Base-by-base conservation (phyloP, 2,329 filamentous ascomycete species). In the Seiridium cupressi region DNA sequence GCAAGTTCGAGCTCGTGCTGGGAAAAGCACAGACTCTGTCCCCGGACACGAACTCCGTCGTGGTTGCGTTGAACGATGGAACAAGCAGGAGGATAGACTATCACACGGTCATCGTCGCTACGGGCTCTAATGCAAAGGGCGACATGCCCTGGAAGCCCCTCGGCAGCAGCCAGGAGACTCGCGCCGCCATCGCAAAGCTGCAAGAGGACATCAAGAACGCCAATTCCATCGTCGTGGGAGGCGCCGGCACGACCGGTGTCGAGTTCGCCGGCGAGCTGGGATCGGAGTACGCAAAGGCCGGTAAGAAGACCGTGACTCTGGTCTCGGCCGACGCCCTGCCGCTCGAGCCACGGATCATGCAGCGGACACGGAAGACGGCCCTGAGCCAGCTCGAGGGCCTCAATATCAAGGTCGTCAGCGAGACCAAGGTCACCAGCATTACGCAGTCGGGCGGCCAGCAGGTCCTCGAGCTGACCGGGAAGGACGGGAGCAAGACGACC, bases 41-140 rank as follows among this genome's bases (percentile, higher is more conserved):
- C 51, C 70, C 77, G 0, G 70, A 70, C 3, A 62, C 62, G 51
- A 81, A 80, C 62, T 73, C 69, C 0, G 78, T 86, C 32, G 69
- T 68, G 1, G 73, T 85, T 11, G 63, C 71, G 31, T 69, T 73
- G 38, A 72, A 70, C 49, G 74, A 69, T 4, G 74, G 72, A 5
- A 67, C 61, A 4, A 64, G 66, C n/a, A 70, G 73, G 5, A 70
- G 71, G 9, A 67, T 85, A 58, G 61, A 62, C 26, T 88, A 87
- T 66, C 77, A 85, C 63, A 78, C 77, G 31, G 73, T 87, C 10
- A 67, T 88, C 61, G 71, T 88, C 48, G 83, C 84, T 8, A 87
- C 84, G 2, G 85, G 85, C 6, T 72, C 80, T 3, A 72, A 73
- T 35, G 74, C 77, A 38, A 72, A 66, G 31, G 77, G 74, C 4